Evolutionary conservation across 2,329 filamentous ascomycete genomes (phyloP).

Genomic region (Madurella fahalii): DNA sequence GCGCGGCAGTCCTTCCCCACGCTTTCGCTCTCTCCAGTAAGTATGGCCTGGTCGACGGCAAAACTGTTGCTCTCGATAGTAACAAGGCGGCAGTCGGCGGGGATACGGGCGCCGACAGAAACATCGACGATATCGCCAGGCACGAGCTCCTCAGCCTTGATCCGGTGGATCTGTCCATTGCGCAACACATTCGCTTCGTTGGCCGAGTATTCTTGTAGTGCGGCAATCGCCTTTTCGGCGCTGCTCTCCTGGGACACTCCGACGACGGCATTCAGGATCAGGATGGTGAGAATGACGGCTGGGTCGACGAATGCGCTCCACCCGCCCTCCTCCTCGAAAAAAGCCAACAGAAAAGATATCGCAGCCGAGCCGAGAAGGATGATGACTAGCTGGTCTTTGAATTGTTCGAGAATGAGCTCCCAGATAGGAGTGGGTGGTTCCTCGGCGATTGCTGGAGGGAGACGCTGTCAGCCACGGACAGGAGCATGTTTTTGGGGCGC

Average conservation of each 20-base stretch:
- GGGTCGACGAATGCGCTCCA: conserved; percentile 98
- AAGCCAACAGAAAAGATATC: conserved; percentile 86
- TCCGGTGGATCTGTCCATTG: conserved; percentile 68
- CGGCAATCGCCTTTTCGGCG: conserved; percentile 96
- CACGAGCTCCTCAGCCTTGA: conserved; percentile 96
- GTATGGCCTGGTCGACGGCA: conserved; percentile 89
- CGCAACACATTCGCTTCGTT: conserved; percentile 94
- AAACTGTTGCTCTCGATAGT: conserved; percentile 97
- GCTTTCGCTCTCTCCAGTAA: conserved; percentile 97
- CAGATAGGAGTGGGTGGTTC: conserved; percentile 94
- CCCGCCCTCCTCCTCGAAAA: conserved; percentile 89
- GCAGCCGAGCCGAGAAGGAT: conserved; percentile 90
- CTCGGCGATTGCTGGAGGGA: conserved; percentile 59
- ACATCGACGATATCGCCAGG: conserved; percentile 89
- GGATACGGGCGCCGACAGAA: conserved; percentile 85
- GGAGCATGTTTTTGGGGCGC: background rate
- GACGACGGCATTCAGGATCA: conserved; percentile 94
- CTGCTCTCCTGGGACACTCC: conserved; percentile 98
- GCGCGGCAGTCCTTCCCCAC: conserved; percentile 74
- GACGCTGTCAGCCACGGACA: conserved; percentile 14
- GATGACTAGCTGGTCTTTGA: conserved; percentile 97
- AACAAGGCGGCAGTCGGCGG: conserved; percentile 87
- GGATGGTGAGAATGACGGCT: conserved; percentile 92
- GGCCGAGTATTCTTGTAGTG: conserved; percentile 96
- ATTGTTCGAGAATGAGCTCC: conserved; percentile 96